Evolutionary conservation across 2,329 filamentous ascomycete genomes (phyloP).

Genomic region (Fusarium heterosporum): DNA sequence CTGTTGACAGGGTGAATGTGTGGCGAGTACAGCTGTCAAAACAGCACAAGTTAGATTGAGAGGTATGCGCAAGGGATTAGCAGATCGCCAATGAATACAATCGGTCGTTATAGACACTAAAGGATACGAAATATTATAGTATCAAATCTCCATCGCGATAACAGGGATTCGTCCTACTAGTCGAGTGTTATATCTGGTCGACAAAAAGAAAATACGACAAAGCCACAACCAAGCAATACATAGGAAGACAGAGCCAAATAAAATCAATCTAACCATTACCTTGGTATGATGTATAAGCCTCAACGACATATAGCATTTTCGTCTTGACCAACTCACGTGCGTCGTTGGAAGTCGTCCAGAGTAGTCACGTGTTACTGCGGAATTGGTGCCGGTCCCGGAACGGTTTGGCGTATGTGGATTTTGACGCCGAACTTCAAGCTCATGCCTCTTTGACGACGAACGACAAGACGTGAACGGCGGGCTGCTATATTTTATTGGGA

Average conservation of each 20-base stretch:
- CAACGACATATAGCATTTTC: not conserved
- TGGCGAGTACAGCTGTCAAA: not conserved
- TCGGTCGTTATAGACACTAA: too few relatives aligned
- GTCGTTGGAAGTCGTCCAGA: not conserved
- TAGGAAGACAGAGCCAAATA: too few relatives aligned
- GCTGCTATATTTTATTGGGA: constrained; percentile 19
- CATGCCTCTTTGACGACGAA: constrained; percentile 34
- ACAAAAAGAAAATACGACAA: too few relatives aligned
- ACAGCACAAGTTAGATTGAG: not conserved
- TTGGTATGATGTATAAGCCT: too few relatives aligned
- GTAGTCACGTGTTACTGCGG: constrained; percentile 15
- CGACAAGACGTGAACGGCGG: constrained; percentile 28
- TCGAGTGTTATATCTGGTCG: too few relatives aligned
- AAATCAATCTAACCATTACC: too few relatives aligned
- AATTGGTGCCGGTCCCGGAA: constrained; percentile 2
- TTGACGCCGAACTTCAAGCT: constrained; percentile 28
- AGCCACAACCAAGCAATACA: too few relatives aligned
- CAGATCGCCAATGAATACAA: too few relatives aligned
- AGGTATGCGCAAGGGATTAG: too few relatives aligned
- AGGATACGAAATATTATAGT: too few relatives aligned
- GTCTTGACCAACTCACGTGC: not conserved
- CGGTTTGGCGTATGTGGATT: constrained; percentile 34
- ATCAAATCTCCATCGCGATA: too few relatives aligned
- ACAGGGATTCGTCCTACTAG: too few relatives aligned
- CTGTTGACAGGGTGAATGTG: not conserved